Base-by-base conservation (phyloP, 345 rosid species). In the Salix viminalis region DNA sequence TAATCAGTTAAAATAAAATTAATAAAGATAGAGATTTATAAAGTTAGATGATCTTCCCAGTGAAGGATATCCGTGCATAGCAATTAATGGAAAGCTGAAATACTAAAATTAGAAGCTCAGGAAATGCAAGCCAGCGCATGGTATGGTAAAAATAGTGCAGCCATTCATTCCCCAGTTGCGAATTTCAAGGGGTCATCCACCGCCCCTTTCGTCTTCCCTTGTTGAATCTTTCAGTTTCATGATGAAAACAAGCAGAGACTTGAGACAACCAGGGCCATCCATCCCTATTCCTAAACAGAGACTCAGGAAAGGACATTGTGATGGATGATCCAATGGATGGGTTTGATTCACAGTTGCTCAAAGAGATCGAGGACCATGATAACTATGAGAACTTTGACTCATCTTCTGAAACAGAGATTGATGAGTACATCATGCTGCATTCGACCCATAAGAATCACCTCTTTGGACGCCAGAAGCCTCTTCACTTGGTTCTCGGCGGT, bases 401-500 rank as follows among this genome's bases (percentile, higher is more conserved):
- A 23, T 83, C 86, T 26, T 78, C 82, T 12, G 88, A 76, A 30
- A 78, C 79, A 7, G 88, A 76, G 48, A 71, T 65, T 46, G 76
- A 76, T 60, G 72, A 64, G 39, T 60, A 50, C 26, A 18, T 41
- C 23, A 46, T 46, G 13, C 16, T 60, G 70, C 78, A 72, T 28
- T 72, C 80, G 26, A 34, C 79, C 21, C 42, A 30, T 71, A 85
- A 81, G 79, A 68, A 73, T 56, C 87, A 84, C 69, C 75, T 86
- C 67, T 84, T 86, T 39, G 84, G 89, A 46, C 85, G 87, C 30
- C 77, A 84, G 70, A 82, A 79, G 75, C 87, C 89, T 60, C 77
- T 86, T 19, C 87, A 86, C 48, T 41, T 82, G n/a, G 83, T 84
- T 48, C 85, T 86, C 7, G 89, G 89, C 6, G 87, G 81, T 14